Conservation (phyloP, 257 asterid species). For the Solanum paucissectum region DNA sequence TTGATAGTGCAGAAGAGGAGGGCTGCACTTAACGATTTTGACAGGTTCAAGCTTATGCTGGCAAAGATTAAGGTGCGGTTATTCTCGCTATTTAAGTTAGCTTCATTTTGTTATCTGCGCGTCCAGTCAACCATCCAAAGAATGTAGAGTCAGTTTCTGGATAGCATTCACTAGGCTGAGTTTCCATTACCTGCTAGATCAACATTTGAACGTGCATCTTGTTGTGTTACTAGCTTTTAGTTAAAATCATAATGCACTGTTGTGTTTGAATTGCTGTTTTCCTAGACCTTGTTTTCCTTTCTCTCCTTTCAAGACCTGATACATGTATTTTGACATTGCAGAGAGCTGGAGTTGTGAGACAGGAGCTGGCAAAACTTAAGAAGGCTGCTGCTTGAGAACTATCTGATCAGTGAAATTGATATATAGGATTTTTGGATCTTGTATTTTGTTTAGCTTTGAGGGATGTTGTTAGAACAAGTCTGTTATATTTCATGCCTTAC, state of each 20-base stretch:
- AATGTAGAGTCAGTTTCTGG: not conserved
- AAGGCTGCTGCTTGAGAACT: slow-evolving; percentile 5
- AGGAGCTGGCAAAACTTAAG: slow-evolving; percentile 79
- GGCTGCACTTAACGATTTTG: slow-evolving; percentile 70
- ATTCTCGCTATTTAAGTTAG: not conserved
- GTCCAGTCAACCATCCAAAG: not conserved
- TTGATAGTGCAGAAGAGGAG: slow-evolving; percentile 87
- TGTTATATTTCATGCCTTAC: not conserved
- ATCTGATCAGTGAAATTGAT: not conserved
- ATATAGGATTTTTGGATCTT: not conserved
- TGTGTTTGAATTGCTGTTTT: not conserved
- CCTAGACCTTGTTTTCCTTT: not conserved
- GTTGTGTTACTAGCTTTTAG: not conserved
- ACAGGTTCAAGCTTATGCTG: slow-evolving; percentile 78
- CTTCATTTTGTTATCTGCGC: not conserved
- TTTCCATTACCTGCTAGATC: not conserved
- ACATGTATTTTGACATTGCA: slow-evolving; percentile 22
- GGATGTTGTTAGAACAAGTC: not conserved
- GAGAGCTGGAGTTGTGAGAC: slow-evolving; percentile 79
- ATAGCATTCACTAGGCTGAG: not conserved
- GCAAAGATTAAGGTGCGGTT: slow-evolving; percentile 72
- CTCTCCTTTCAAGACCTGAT: not conserved
- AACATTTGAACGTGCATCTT: not conserved
- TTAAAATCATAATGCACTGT: not conserved
- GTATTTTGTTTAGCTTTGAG: not conserved